A percentile compares a stretch with the other conserved stretches of the same genome.
phyloP scores from a whole-genome alignment of 306 rosid genomes.

The Boehmeria nivea region DNA sequence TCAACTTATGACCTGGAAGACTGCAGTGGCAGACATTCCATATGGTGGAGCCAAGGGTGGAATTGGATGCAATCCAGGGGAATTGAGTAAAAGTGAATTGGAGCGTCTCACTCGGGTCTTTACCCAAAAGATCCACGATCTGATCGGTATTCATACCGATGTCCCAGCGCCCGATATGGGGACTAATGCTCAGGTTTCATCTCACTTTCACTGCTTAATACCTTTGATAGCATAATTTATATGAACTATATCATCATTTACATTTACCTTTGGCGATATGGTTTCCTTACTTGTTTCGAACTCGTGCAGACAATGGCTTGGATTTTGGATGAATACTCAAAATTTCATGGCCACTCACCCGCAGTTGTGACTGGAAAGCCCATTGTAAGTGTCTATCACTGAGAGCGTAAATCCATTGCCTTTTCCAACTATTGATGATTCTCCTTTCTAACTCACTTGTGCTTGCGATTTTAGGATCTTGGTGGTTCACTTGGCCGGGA shows the following conservation, averaged over 20 bases:
- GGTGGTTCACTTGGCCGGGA: slow-evolving; percentile 66
- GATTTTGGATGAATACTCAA: slow-evolving; percentile 67
- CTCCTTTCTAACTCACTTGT: background rate
- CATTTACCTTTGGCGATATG: background rate
- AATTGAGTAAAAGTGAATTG: slow-evolving; percentile 44
- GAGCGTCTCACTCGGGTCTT: slow-evolving; percentile 66
- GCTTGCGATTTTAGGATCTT: slow-evolving; percentile 36
- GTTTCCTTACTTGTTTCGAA: background rate
- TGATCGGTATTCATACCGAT: slow-evolving; percentile 56
- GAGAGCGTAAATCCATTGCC: background rate
- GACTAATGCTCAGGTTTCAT: slow-evolving; percentile 47
- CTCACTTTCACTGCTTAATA: background rate
- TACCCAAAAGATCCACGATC: slow-evolving; percentile 57
- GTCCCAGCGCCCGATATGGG: slow-evolving; percentile 75
- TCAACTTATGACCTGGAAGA: slow-evolving; percentile 71
- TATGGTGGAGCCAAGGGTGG: slow-evolving; percentile 76
- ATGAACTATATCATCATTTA: background rate
- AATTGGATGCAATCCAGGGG: slow-evolving; percentile 54
- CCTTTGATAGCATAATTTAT: background rate
- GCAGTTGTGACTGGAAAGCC: slow-evolving; percentile 69
- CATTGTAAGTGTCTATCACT: slow-evolving; percentile 29
- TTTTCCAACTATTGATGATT: background rate
- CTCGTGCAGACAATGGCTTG: slow-evolving; percentile 59
- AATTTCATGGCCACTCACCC: slow-evolving; percentile 62
- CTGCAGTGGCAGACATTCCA: slow-evolving; percentile 63